A percentile compares a stretch with the other conserved stretches of the same genome.
phyloP scores from a whole-genome alignment of 176 grass and related monocot species.

The Pontederia paniculata region DNA sequence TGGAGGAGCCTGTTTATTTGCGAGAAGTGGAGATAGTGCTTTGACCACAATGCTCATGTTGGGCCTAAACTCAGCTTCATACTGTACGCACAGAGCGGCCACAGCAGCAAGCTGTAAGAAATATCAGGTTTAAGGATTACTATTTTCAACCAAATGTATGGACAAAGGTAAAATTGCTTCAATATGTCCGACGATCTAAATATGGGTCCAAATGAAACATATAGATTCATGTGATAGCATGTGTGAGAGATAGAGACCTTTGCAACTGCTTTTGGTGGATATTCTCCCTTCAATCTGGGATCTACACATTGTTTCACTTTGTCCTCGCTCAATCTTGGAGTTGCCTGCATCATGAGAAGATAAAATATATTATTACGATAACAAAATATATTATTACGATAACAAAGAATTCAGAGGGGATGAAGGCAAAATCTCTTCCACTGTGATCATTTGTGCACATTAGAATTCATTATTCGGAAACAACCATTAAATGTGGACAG shows the following conservation, averaged over 20 bases:
- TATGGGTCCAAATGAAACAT: no score
- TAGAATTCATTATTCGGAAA: no score
- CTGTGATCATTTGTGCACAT: no score
- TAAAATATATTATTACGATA: no score
- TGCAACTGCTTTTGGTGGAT: conserved; percentile 6
- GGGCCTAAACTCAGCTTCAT: conserved; percentile 11
- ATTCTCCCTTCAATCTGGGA: conserved; percentile 12
- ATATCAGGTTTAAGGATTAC: not conserved
- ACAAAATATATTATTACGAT: no score
- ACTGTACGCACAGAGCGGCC: conserved; percentile 10
- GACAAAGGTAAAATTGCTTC: no score
- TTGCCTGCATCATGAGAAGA: not conserved
- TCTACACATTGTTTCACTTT: conserved; percentile 14
- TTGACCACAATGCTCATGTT: conserved; percentile 14
- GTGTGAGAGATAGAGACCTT: not conserved
- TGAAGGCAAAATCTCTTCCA: no score
- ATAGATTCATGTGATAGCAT: no score
- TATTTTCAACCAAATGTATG: not conserved
- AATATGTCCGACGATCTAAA: no score
- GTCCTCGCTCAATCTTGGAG: conserved; percentile 12
- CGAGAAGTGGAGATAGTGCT: conserved; percentile 10
- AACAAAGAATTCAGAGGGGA: no score
- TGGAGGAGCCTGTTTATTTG: conserved; percentile 3
- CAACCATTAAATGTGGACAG: no score
- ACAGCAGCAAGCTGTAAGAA: conserved; percentile 8